Evolutionary conservation across 2,329 filamentous ascomycete species (phyloP).

Genomic region (Fulvia fulva): DNA sequence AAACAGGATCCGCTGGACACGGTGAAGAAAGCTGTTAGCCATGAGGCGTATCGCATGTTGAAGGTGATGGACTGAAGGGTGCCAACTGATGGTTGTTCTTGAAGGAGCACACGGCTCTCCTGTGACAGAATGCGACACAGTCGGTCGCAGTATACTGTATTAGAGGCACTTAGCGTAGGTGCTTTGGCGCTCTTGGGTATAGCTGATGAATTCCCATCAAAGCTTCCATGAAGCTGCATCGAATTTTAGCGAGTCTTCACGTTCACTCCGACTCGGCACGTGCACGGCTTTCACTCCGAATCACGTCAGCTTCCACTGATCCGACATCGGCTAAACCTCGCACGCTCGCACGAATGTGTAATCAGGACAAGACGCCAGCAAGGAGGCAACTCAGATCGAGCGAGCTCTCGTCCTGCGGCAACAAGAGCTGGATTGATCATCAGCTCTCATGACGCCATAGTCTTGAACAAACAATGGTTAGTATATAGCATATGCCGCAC

Average conservation of each 20-base stretch:
- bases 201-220: not conserved
- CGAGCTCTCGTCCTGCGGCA: not conserved
- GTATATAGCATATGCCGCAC: not conserved
- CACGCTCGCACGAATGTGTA: not conserved
- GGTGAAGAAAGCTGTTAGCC: slow-evolving; percentile 50
- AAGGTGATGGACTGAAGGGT: slow-evolving; percentile 49
- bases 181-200: not conserved
- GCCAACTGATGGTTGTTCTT: not conserved
- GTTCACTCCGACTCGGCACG: not conserved
- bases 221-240: not conserved
- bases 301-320: not conserved
- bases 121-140: too few species aligned
- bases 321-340: not conserved
- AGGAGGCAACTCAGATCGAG: not conserved
- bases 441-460: not conserved
- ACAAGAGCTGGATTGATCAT: not conserved
- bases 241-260: not conserved
- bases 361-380: not conserved
- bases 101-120: too few species aligned
- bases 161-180: not conserved
- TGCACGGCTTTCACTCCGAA: not conserved
- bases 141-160: too few species aligned
- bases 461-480: not conserved
- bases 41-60: slow-evolving; percentile 55
- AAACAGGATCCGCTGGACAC: slow-evolving; percentile 42